Base-by-base conservation (phyloP, 176 grass and related monocot species). In the Ananas comosus region DNA sequence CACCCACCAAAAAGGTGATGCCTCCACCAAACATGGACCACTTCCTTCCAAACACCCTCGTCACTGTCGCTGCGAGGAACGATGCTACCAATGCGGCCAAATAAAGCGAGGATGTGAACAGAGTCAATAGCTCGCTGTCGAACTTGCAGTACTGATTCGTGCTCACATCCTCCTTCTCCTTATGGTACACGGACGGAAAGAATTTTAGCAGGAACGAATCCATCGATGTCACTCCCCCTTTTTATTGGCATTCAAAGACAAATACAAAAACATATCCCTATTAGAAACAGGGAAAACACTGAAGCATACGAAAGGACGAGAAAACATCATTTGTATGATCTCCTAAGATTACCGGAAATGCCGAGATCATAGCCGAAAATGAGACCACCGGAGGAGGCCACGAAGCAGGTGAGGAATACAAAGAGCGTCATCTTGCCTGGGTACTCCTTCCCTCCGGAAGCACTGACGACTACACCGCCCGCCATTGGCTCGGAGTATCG, bases 201-300 rank as follows among this genome's bases (percentile, higher is more conserved):
- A 76, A 76, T 9, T 76, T 76, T 14, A 23, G 18, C 51, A 76
- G 25, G 27, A 76, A 76, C 21, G 73, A 23, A 66, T 66, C 73
- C 73, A 76, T 76, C 9, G 73, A 76, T 6, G 73, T 76, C 42
- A 76, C 73, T 53, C 73, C 73, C 13, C 73, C 73, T 75, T 59
- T 59, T 59, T 14, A 17, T 59, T 4, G 21, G 4, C 33, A 42
- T 42, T 19, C 54, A 19, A 59, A 59, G 54, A 59, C 54, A 59
- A 59, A 59, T 12, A 59, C 8, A 73, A 14, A 63, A 53, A 4
- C 33, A 42, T 42, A 42, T 58, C 52, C 22, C 9, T 50, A 48
- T 50, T 17, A 72, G 53, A 24, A 28, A 25, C 16, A 67, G 13
- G 13, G 17, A 0, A 13, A 67, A 67, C 42, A 22, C 33, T 13